phyloP scores from a whole-genome alignment of 2,329 filamentous ascomycete species.

The Sclerotinia nivalis region DNA sequence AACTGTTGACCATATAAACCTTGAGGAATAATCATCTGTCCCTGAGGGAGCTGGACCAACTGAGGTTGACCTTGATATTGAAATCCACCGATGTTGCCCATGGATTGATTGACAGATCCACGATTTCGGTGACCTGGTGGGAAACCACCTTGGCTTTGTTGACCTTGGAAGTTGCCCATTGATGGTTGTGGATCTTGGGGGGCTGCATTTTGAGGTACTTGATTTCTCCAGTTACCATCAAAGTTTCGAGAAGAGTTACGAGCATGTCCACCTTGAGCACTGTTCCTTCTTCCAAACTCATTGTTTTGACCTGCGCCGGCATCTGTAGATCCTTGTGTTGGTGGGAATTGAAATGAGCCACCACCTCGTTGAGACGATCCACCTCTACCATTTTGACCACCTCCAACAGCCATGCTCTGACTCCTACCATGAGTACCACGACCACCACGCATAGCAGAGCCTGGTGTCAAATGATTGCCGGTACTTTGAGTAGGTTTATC shows the following conservation, averaged over 20 bases:
- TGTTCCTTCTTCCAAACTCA: constrained; percentile 76
- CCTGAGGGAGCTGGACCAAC: constrained; percentile 79
- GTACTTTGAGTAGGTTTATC: constrained; percentile 36
- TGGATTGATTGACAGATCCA: constrained; percentile 81
- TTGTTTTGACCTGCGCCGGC: constrained; percentile 48
- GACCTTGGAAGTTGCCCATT: constrained; percentile 68
- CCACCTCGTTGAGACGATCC: constrained; percentile 61
- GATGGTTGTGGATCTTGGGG: constrained; percentile 54
- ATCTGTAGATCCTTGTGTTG: constrained; percentile 53
- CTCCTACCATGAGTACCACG: constrained; percentile 69
- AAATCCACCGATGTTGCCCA: constrained; percentile 81
- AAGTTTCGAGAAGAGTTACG: constrained; percentile 89
- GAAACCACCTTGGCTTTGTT: constrained; percentile 73
- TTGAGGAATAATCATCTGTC: constrained; percentile 82
- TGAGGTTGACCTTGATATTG: constrained; percentile 87
- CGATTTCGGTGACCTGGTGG: constrained; percentile 89
- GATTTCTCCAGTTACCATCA: constrained; percentile 96
- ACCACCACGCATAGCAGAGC: constrained; percentile 49
- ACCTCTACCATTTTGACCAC: constrained; percentile 66
- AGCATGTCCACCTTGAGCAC: constrained; percentile 64
- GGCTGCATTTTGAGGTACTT: constrained; percentile 52
- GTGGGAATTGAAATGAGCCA: constrained; percentile 71
- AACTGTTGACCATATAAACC: constrained; percentile 81
- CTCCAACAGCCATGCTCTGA: constrained; percentile 79
- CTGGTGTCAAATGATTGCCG: constrained; percentile 32